Evolutionary conservation across 108 stramenopile species (phyloP), one percentile per base, ranked within the genome.

Genomic region (Pseudonitzschia multiseries): DNA sequence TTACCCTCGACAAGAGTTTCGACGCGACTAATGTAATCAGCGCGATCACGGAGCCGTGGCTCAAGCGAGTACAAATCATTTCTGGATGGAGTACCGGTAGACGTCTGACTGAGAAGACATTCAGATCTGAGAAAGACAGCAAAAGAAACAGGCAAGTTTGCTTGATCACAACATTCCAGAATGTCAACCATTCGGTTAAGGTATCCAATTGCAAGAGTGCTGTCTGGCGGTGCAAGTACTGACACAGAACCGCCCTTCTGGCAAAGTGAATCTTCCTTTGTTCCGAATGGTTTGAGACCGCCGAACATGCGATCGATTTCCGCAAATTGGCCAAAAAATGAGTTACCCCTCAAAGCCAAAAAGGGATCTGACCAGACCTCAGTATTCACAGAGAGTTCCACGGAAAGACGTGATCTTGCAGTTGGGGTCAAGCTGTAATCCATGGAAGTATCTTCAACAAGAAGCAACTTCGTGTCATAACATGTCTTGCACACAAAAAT

Each of bases 221-320:
- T 89, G 62, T 94, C 93, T 4, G 86, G 79, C 32, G 93, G 90
- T 8, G 79, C 62, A 22, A 89, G 68, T 5, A 88, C 86, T 22
- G 81, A 72, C 17, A 84, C 82, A 41, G 88, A 85, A 29, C 86
- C 87, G 46, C 88, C 89, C 42, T 74, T 64, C 14, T 65, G 52
- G 33, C 59, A 27, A 42, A 86, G 54, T 2, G 79, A 41, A 13
- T 74, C 73, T 51, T 93, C 88, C 10, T 71, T 81, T 57, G 78
- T 85, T 1, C 85, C 84, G 70, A 93, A 95, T 22, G 90, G 86
- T 27, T 73, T 57, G 12, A 87, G 32, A 33, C 90, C 90, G 41
- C 91, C 91, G 67, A 95, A 95, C 17, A 75, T 59, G 48, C 64
- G 51, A 70, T 95, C 91, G n/a, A 91, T 84, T 65, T 90, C 89